Conservation (phyloP, 73 alveolate species). For the Paramecium primaurelia region DNA sequence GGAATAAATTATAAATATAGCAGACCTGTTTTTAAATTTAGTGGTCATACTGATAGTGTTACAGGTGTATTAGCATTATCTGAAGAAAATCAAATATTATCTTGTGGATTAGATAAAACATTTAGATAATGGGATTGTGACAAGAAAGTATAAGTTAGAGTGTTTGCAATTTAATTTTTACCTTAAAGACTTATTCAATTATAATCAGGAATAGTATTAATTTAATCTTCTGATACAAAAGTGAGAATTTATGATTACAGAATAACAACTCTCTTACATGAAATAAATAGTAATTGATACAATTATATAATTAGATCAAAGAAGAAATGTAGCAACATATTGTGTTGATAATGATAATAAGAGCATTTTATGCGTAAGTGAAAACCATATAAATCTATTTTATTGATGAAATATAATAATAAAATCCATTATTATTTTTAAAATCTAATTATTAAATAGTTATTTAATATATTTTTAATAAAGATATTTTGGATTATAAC, state of each 20-base stretch:
- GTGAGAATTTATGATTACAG: constrained; percentile 13
- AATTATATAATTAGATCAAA: neutral
- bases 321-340: neutral
- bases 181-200: neutral
- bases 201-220: neutral
- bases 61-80: neutral
- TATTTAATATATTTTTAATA: too few species aligned
- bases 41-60: constrained; percentile 42
- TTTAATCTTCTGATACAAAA: neutral
- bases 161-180: neutral
- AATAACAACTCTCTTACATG: neutral
- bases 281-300: neutral
- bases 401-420: neutral
- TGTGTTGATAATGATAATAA: neutral
- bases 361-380: neutral
- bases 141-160: neutral
- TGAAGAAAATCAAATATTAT: neutral
- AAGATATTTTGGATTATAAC: too few species aligned
- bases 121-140: constrained; percentile 27
- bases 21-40: neutral
- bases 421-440: neutral
- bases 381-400: neutral
- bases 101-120: constrained; percentile 27
- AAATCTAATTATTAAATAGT: neutral
- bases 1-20: neutral